A percentile compares a stretch with the other conserved stretches of the same genome.
Conservation (phyloP, 1,284 basidiomycete species). For the Cryptococcus sp. region DNA sequence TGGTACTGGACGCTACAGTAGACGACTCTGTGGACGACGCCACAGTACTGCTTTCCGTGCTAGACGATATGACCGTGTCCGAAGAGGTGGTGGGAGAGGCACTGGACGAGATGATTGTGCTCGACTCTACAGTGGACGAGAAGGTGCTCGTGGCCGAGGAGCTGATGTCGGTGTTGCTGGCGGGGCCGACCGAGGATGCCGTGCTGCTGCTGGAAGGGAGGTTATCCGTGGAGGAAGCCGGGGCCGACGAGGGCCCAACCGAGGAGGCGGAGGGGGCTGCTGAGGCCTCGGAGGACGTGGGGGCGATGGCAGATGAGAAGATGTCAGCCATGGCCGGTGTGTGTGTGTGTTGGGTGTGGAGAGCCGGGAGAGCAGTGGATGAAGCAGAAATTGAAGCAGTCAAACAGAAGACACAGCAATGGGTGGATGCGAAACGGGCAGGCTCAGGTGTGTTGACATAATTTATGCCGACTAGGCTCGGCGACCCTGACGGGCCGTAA, state of each 20-base stretch:
- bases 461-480: no score
- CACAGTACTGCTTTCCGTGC: neutral
- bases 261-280: neutral
- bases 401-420: neutral
- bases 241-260: neutral
- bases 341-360: neutral
- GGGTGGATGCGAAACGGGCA: neutral
- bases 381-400: neutral
- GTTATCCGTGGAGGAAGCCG: neutral
- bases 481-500: no score
- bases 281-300: neutral
- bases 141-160: neutral
- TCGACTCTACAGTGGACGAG: slow-evolving; percentile 5
- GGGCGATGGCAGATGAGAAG: neutral
- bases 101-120: slow-evolving; percentile 8
- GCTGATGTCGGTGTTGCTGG: slow-evolving; percentile 1
- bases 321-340: neutral
- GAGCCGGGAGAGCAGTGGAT: neutral
- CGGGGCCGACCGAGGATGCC: neutral
- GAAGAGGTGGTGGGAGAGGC: slow-evolving; percentile 11
- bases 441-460: no score
- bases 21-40: slow-evolving; percentile 8
- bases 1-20: slow-evolving; percentile 9
- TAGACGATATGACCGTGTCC: neutral
- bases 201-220: neutral